Percentiles rank a stretch among this genome's conserved stretches.
These are phyloP conservation scores for Fusarium virguliforme DNA, from an alignment of 2,329 filamentous ascomycete species.

Conservation along the genomic window DNA sequence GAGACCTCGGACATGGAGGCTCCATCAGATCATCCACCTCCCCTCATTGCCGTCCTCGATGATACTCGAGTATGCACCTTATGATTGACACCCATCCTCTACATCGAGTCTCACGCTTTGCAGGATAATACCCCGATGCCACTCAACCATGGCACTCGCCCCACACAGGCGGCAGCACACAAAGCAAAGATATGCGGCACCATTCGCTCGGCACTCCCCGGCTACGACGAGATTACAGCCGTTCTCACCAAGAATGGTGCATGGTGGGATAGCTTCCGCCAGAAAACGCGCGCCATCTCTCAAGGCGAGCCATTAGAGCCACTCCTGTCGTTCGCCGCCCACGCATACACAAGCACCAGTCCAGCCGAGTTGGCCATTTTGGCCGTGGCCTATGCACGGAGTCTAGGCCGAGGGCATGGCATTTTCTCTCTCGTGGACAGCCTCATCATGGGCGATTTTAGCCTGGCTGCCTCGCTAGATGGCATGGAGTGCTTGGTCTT, in stretches of 20 bases:
- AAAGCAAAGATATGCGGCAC: not conserved
- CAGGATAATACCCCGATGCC: not conserved
- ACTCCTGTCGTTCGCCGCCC: not conserved
- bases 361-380: not conserved
- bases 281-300: not conserved
- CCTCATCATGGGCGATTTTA: not conserved
- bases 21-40: constrained; percentile 5
- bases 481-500: constrained; percentile 1
- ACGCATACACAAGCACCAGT: constrained; percentile 6
- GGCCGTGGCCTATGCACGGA: not conserved
- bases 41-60: not conserved
- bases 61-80: not conserved
- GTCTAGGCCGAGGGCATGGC: not conserved
- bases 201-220: not conserved
- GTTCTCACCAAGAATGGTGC: not conserved
- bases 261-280: constrained; percentile 10
- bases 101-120: not conserved
- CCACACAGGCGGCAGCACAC: not conserved
- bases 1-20: constrained; percentile 3
- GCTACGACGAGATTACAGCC: not conserved
- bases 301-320: not conserved
- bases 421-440: not conserved
- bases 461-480: not conserved
- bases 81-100: not conserved
- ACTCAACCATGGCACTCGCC: not conserved